phyloP scores from a whole-genome alignment of 768 basidiomycete genomes.

The Calocybe gangraenosa region DNA sequence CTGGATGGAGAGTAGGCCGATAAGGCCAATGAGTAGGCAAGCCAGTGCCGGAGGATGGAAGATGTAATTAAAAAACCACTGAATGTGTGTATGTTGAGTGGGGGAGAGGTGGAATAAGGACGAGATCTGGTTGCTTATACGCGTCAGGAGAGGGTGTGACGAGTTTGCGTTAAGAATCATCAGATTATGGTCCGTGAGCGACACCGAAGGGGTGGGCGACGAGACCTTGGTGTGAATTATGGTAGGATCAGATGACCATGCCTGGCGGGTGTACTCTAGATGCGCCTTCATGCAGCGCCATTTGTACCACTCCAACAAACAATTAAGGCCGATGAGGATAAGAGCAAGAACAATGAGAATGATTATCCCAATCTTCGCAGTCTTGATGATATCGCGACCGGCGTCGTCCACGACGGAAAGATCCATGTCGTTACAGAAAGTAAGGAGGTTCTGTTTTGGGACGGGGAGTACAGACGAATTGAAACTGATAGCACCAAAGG shows the following conservation, averaged over 20 bases:
- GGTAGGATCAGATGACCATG: conserved; percentile 74
- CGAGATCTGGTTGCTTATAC: conserved; percentile 53
- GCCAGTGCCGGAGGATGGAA: conserved; percentile 89
- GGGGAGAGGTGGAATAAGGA: conserved; percentile 50
- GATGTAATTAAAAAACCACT: conserved; percentile 90
- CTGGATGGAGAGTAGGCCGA: conserved; percentile 83
- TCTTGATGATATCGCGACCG: conserved; percentile 70
- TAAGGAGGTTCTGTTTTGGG: conserved; percentile 61
- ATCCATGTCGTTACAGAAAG: conserved; percentile 79
- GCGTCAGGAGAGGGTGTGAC: conserved; percentile 70
- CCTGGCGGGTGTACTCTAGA: conserved; percentile 66
- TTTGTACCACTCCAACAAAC: conserved; percentile 83
- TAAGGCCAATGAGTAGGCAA: conserved; percentile 88
- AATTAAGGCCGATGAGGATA: conserved; percentile 69
- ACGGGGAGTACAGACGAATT: conserved; percentile 72
- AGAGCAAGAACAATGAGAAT: conserved; percentile 71
- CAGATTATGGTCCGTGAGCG: conserved; percentile 72
- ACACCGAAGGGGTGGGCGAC: conserved; percentile 44
- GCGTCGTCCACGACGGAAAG: conserved; percentile 84
- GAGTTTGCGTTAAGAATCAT: conserved; percentile 67
- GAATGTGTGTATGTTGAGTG: conserved; percentile 61
- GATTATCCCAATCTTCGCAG: conserved; percentile 74
- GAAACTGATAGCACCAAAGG: conserved; percentile 70
- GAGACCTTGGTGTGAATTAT: conserved; percentile 37
- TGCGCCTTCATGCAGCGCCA: conserved; percentile 71